These are phyloP conservation scores for Hypoxylon fuscum DNA, from an alignment of 495 filamentous ascomycete genomes.

Conservation along the genomic window DNA sequence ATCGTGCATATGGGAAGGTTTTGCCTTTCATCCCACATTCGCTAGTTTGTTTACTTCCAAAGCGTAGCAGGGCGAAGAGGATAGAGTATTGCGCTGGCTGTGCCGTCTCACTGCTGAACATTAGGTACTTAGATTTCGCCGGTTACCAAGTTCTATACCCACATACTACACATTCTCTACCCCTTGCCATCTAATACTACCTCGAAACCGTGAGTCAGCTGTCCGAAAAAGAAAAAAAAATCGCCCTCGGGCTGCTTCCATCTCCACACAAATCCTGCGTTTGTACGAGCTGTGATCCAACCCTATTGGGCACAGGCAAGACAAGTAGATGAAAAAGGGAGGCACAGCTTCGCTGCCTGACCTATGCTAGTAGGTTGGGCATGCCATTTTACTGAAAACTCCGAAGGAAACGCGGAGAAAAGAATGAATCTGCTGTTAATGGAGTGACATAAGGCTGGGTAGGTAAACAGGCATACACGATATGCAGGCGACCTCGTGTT, in stretches of 20 bases:
- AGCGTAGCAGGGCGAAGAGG: too few relatives aligned
- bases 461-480: neutral
- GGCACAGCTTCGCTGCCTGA: conserved; percentile 16
- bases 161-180: too few relatives aligned
- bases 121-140: too few relatives aligned
- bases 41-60: too few relatives aligned
- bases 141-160: too few relatives aligned
- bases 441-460: neutral
- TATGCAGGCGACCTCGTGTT: conserved; percentile 35
- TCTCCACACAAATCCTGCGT: neutral
- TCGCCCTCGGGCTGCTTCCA: neutral
- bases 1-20: neutral
- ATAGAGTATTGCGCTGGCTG: too few relatives aligned
- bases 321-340: conserved; percentile 2
- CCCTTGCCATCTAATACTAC: too few relatives aligned
- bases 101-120: too few relatives aligned
- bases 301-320: conserved; percentile 3
- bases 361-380: conserved; percentile 3
- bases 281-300: neutral
- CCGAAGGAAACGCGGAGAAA: too few relatives aligned
- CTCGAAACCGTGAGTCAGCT: too few relatives aligned
- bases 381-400: neutral
- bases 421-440: conserved; percentile 3
- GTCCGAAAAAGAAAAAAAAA: too few relatives aligned
- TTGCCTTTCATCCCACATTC: neutral